Conservation (phyloP, 2,329 filamentous ascomycete genomes). For the Chaetomium olivaceum region DNA sequence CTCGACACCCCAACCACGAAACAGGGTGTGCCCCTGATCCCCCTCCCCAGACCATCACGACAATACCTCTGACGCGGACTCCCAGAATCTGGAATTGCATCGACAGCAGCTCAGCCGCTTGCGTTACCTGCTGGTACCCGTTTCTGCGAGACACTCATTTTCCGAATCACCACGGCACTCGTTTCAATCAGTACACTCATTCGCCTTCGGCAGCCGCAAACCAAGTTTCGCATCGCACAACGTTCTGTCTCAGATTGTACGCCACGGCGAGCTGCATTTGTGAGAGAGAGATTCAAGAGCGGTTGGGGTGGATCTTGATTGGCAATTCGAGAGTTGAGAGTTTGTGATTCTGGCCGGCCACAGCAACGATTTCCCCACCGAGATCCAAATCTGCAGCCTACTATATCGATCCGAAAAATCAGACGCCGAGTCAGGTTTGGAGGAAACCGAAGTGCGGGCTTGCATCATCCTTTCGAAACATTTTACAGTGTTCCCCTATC, state of each 20-base stretch:
- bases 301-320: slow-evolving; percentile 1
- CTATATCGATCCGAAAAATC: slow-evolving; percentile 6
- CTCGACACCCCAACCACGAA: slow-evolving; percentile 28
- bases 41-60: slow-evolving; percentile 28
- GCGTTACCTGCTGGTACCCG: slow-evolving; percentile 17
- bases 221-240: neutral
- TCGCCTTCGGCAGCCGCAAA: slow-evolving; percentile 1
- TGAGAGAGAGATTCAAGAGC: neutral
- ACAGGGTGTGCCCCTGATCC: slow-evolving; percentile 36
- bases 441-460: neutral
- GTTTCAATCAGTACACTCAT: slow-evolving; percentile 2
- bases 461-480: neutral
- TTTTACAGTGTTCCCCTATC: neutral
- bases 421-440: neutral
- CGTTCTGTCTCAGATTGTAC: neutral
- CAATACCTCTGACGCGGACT: slow-evolving; percentile 31
- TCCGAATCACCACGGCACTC: slow-evolving; percentile 11
- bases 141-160: slow-evolving; percentile 10
- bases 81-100: slow-evolving; percentile 22
- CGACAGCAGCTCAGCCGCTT: slow-evolving; percentile 5
- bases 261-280: slow-evolving; percentile 1
- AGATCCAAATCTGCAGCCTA: neutral
- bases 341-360: neutral
- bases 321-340: neutral
- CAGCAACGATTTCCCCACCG: slow-evolving; percentile 1